phyloP scores from a whole-genome alignment of 2,329 filamentous ascomycete species.

The Trichoderma sp. region DNA sequence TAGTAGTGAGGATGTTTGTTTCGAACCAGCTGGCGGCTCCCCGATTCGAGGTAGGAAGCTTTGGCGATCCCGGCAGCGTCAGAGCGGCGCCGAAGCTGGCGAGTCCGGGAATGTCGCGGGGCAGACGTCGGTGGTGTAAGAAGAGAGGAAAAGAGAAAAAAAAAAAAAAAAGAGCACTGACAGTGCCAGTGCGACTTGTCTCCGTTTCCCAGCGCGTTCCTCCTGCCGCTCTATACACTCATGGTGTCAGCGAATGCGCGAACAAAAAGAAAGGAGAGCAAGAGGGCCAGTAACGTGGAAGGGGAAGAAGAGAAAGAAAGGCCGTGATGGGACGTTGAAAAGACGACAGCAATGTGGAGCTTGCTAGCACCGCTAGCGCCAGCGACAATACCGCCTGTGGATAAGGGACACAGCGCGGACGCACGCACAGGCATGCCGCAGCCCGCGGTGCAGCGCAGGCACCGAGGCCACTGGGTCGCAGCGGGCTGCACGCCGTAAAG shows the following conservation, averaged over 20 bases:
- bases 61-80: conserved; percentile 1
- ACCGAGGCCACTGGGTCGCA: neutral
- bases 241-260: conserved; percentile 21
- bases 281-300: conserved; percentile 19
- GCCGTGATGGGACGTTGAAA: conserved; percentile 18
- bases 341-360: conserved; percentile 4
- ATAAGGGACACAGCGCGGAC: neutral
- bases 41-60: neutral
- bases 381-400: conserved; percentile 1
- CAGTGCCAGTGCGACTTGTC: conserved; percentile 15
- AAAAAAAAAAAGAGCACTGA: neutral
- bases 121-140: conserved; percentile 9
- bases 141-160: neutral
- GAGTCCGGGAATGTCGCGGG: neutral
- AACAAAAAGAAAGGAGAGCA: conserved; percentile 30
- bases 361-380: neutral
- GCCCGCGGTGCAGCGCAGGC: neutral
- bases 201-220: conserved; percentile 27
- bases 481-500: neutral
- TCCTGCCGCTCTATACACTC: conserved; percentile 26
- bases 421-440: neutral
- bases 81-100: neutral
- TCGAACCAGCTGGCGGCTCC: neutral
- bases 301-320: conserved; percentile 25
- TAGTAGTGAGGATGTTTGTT: neutral